These are phyloP conservation scores for Didymella lethalis DNA, from an alignment of 2,329 filamentous ascomycete genomes.

Conservation along the genomic window DNA sequence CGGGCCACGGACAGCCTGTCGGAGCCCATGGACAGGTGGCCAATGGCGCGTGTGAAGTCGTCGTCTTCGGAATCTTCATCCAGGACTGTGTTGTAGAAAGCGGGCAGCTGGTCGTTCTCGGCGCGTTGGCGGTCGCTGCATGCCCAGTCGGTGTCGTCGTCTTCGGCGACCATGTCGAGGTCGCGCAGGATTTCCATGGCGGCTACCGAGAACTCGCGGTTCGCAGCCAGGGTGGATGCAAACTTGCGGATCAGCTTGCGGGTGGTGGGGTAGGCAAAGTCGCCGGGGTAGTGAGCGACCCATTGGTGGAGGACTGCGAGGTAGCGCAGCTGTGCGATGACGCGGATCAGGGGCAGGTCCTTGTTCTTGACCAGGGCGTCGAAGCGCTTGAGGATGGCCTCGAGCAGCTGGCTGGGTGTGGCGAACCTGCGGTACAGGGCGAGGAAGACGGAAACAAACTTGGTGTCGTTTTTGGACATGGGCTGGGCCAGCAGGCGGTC, in stretches of 20 bases:
- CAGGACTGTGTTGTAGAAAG: conserved; percentile 53
- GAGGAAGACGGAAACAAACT: conserved; percentile 87
- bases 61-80: conserved; percentile 50
- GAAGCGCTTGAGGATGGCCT: conserved; percentile 78
- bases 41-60: conserved; percentile 43
- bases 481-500: conserved; percentile 85
- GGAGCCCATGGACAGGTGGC: conserved; percentile 40
- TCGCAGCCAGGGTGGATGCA: conserved; percentile 74
- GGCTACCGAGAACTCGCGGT: conserved; percentile 83
- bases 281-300: conserved; percentile 88
- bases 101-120: conserved; percentile 52
- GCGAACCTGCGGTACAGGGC: conserved; percentile 95
- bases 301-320: conserved; percentile 87
- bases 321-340: conserved; percentile 81
- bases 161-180: conserved; percentile 77
- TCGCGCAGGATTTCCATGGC: conserved; percentile 85
- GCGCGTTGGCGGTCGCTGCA: conserved; percentile 73
- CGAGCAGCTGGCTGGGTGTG: conserved; percentile 78
- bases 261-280: conserved; percentile 83
- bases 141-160: conserved; percentile 95
- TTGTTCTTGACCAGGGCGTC: conserved; percentile 74
- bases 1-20: conserved; percentile 42
- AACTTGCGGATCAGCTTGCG: conserved; percentile 77
- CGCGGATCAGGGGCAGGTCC: conserved; percentile 75
- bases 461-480: conserved; percentile 84